Base-by-base conservation (phyloP, 2,329 filamentous ascomycete species). In the Neonectria coccinea region DNA sequence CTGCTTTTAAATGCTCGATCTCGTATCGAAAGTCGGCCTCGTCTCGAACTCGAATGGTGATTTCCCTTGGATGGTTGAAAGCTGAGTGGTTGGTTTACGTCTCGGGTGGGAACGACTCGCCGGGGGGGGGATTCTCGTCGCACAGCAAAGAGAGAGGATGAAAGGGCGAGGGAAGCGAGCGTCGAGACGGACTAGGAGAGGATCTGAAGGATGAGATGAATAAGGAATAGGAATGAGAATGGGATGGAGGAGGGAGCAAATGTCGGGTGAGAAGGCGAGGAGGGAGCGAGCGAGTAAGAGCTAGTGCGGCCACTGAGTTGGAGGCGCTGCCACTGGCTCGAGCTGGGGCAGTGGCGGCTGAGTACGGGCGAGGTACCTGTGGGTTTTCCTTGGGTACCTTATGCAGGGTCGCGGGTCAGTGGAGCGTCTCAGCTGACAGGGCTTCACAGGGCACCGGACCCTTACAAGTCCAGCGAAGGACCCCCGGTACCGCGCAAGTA, bases 101-200 rank as follows among this genome's bases (percentile, higher is more conserved):
- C 47, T 68, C 55, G 56, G 55, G 44, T 63, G 33, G 57, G 62
- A 29, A 12, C 18, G 42, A 48, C 55, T 67, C 56, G 67, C 45
- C 55, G 25, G 39, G 45, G 18, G 44, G 18, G 41, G 59, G 41
- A 59, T 56, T 74, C 72, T 74, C 72, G 70, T 74, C 69, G 72
- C 72, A 39, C 70, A 73, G 72, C 69, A 72, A 73, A 59, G 70
- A 74, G 70, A 70, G 60, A 10, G 9, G 29, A 29, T 29, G 56
- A 59, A 51, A 29, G 51, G 52, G 53, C 53, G 55, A 58, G 45
- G 20, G 53, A 44, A 60, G 60, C 65, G 55, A 51, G 55, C 29
- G 67, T 61, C 33, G 39, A 62, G 59, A 50, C 29, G 42, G 52
- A 39, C 45, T 47, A 50, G 52, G 36, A 47, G 56, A 52, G 61